Evolutionary conservation across 371 early-diverging fungal genomes (phyloP).

Genomic region (Funneliformis caledonium): DNA sequence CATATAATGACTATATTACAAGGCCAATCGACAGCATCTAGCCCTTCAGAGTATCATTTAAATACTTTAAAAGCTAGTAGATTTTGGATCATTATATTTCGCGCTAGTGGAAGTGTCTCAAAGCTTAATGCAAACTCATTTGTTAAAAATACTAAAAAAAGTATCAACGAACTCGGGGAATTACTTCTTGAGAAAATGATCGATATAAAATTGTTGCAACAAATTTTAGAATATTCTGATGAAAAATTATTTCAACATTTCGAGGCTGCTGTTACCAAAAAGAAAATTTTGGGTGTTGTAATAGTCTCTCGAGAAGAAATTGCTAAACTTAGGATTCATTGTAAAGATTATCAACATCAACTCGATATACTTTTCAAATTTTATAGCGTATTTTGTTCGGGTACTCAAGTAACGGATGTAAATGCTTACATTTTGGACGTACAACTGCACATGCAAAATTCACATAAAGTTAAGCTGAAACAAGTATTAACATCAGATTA

Average conservation of each 20-base stretch:
- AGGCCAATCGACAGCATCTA: background rate
- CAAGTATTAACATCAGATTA: background rate
- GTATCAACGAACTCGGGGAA: conserved; percentile 5
- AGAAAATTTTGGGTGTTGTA: background rate
- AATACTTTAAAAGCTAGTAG: background rate
- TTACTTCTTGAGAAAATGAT: background rate
- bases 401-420: background rate
- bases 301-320: background rate
- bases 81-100: conserved; percentile 28
- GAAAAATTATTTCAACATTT: background rate
- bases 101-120: conserved; percentile 9
- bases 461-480: background rate
- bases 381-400: conserved; percentile 12
- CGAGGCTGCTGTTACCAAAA: background rate
- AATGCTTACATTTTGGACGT: background rate
- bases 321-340: background rate
- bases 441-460: background rate
- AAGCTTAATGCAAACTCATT: background rate
- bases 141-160: background rate
- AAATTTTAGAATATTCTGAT: conserved; percentile 22
- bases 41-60: background rate
- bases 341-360: conserved; percentile 14
- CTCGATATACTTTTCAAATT: conserved; percentile 13
- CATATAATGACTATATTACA: conserved; percentile 25
- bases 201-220: background rate